A percentile compares a stretch with the other conserved stretches of the same genome.
phyloP scores from a whole-genome alignment of 345 rosid species.

The Gossypium stocksii region DNA sequence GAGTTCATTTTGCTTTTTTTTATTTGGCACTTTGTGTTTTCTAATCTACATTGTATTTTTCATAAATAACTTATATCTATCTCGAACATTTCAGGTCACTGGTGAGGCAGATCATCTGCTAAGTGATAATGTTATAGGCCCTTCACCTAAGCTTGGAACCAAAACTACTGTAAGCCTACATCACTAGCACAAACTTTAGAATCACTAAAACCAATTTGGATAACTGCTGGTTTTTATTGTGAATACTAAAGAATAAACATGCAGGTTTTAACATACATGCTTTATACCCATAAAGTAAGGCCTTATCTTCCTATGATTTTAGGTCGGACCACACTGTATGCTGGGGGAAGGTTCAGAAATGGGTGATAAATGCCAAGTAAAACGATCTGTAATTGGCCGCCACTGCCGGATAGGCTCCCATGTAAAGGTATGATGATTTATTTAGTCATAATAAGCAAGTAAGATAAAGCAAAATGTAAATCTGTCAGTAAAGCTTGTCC shows the following conservation, averaged over 20 bases:
- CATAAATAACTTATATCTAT: background rate
- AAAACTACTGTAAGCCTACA: constrained; percentile 69
- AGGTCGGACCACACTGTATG: constrained; percentile 94
- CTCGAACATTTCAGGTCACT: constrained; percentile 49
- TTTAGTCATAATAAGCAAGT: background rate
- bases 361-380: constrained; percentile 94
- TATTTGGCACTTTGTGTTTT: constrained; percentile 18
- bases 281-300: background rate
- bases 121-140: constrained; percentile 76
- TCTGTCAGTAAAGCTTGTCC: background rate
- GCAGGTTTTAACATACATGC: constrained; percentile 4
- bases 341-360: constrained; percentile 91
- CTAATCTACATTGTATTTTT: constrained; percentile 4
- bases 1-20: constrained; percentile 30
- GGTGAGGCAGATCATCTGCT: constrained; percentile 86
- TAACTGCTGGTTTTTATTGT: background rate
- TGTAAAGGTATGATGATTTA: constrained; percentile 67
- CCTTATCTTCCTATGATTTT: constrained; percentile 16
- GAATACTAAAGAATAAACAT: background rate
- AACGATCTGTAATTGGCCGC: constrained; percentile 91
- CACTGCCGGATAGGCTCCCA: constrained; percentile 95
- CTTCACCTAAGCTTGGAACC: constrained; percentile 76
- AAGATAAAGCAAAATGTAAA: background rate
- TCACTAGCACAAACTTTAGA: background rate
- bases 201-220: background rate